phyloP scores from a whole-genome alignment of 2,329 filamentous ascomycete genomes.

The Penicillium italicum region DNA sequence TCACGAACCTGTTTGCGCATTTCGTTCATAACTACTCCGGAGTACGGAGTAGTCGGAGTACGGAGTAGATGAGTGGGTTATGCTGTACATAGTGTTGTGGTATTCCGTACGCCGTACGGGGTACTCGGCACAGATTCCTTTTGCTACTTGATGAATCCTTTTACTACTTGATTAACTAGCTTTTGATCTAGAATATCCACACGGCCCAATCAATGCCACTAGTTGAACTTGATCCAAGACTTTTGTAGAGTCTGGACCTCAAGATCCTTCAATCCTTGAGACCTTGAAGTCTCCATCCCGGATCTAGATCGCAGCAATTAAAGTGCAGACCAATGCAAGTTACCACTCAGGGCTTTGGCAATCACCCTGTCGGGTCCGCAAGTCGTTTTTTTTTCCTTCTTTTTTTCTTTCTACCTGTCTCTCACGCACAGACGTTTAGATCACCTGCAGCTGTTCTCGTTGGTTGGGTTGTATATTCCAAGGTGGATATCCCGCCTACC shows the following conservation, averaged over 20 bases:
- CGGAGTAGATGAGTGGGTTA: neutral
- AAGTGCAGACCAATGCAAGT: conserved; percentile 6
- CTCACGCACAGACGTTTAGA: conserved; percentile 3
- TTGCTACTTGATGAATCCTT: neutral
- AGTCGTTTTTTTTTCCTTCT: neutral
- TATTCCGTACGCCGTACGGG: neutral
- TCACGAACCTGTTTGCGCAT: neutral
- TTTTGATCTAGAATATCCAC: neutral
- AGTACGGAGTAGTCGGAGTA: neutral
- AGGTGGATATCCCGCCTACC: neutral
- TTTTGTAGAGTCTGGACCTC: neutral
- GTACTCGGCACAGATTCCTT: neutral
- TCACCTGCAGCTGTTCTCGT: neutral
- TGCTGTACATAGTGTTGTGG: neutral
- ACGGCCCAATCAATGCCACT: neutral
- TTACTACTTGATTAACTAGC: neutral
- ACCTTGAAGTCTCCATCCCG: neutral
- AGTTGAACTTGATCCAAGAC: neutral
- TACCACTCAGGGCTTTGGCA: neutral
- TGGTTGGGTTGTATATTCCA: conserved; percentile 19
- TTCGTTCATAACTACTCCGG: neutral
- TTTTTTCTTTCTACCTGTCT: neutral
- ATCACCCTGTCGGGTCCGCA: neutral
- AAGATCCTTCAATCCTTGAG: neutral
- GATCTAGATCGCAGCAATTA: neutral